Conservation (phyloP, 371 early-diverging fungal species). For the Apophysomyces ossiformis region DNA sequence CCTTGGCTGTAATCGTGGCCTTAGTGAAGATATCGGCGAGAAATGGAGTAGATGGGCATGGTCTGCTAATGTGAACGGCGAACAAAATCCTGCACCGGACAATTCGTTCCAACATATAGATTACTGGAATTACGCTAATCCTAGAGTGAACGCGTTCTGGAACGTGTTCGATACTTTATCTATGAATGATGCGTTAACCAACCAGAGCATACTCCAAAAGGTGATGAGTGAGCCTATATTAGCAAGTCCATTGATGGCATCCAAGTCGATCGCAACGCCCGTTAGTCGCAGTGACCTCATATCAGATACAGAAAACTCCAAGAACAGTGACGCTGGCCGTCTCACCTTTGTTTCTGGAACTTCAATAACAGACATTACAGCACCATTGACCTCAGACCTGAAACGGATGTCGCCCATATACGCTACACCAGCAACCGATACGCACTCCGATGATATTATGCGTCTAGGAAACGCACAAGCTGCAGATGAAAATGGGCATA, state of each 20-base stretch:
- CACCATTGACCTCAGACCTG: not conserved
- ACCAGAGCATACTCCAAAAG: conserved; percentile 32
- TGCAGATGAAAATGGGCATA: not conserved
- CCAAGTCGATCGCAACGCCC: conserved; percentile 32
- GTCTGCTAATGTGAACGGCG: conserved; percentile 19
- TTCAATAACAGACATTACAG: conserved; percentile 7
- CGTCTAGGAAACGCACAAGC: not conserved
- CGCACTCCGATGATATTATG: conserved; percentile 4
- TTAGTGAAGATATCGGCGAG: conserved; percentile 45
- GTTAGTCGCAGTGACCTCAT: conserved; percentile 4
- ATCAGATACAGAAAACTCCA: not conserved
- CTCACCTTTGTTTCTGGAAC: conserved; percentile 3
- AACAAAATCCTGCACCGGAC: not conserved
- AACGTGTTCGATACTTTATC: conserved; percentile 20
- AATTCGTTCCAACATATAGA: conserved; percentile 11
- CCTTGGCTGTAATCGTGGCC: conserved; percentile 38
- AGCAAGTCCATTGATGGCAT: conserved; percentile 41
- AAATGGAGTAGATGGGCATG: conserved; percentile 49
- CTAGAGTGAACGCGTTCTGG: not conserved
- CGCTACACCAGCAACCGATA: conserved; percentile 18
- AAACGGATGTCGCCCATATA: conserved; percentile 8
- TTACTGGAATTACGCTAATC: conserved; percentile 30
- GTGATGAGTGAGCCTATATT: conserved; percentile 34
- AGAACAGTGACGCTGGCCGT: not conserved
- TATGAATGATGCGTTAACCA: conserved; percentile 18